Base-by-base conservation (phyloP, 2,329 filamentous ascomycete species). In the Arthrobotrys sinensis region DNA sequence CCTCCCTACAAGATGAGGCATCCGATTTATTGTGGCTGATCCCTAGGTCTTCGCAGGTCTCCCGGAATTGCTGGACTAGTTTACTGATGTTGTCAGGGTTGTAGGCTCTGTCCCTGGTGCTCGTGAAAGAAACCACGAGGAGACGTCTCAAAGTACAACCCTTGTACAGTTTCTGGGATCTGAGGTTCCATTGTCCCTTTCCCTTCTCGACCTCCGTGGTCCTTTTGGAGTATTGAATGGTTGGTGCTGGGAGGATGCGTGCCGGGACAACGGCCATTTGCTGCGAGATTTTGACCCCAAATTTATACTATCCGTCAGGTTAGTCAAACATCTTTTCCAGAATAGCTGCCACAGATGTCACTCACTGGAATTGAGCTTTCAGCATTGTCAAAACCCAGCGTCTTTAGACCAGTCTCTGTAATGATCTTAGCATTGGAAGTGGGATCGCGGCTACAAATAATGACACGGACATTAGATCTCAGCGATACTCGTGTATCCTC, bases 141-240 rank as follows among this genome's bases (percentile, higher is more conserved):
- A 76, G 48, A 28, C 34, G 62, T 4, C 60, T 70, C 5, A 76
- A 40, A 12, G 11, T 65, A 10, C 53, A 57, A 8, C 28, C 34
- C 21, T 46, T 32, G 32, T 28, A 53, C 7, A 76, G 60, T 12
- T 32, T 65, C n/a, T 62, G 65, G 0, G 46, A n/a, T 45, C 36
- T 14, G 1, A 76, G 36, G 19, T 70, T 76, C 72, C 72, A 76
- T 34, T 70, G 55, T 2, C 72, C 72, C 8, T 36, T 76, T 4
- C 57, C 65, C 28, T 40, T 69, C 19, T 65, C 65, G 12, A 76
- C 57, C 3, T 66, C 48, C 1, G 24, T 43, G 7, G 36, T 28
- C 10, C 14, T 38, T 1, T 68, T 52, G 16, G 43, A 8, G 8
- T 70, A 76, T n/a, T 70, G 65, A 28, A 76, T 70, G 7, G 28